Conservation (phyloP, 225 moss, liverwort and hornwort species). For the Polytrichum formosum region DNA sequence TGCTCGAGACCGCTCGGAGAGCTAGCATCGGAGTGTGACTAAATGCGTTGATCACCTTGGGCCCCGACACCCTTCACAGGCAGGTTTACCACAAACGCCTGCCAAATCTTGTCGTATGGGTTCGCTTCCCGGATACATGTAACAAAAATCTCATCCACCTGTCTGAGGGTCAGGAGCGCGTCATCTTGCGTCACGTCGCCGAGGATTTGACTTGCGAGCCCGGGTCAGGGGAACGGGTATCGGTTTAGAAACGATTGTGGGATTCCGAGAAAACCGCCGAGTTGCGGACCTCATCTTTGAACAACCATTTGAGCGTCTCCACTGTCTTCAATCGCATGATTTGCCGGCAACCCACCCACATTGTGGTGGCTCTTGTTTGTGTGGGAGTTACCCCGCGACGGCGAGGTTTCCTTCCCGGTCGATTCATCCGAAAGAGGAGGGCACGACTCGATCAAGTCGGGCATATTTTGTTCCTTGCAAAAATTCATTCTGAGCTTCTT, state of each 20-base stretch:
- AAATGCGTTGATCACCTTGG: slow-evolving; percentile 48
- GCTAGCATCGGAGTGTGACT: slow-evolving; percentile 35
- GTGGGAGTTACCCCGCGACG: slow-evolving; percentile 13
- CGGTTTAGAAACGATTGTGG: too few relatives aligned
- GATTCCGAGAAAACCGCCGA: too few relatives aligned
- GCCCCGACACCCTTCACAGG: slow-evolving; percentile 46
- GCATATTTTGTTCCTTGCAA: slow-evolving; percentile 46
- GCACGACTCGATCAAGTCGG: slow-evolving; percentile 54
- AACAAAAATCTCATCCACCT: slow-evolving; percentile 39
- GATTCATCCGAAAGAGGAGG: slow-evolving; percentile 28
- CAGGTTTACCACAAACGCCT: slow-evolving; percentile 41
- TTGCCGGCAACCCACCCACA: slow-evolving; percentile 42
- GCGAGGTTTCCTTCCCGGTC: too few relatives aligned
- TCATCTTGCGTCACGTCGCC: neutral
- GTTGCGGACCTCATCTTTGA: too few relatives aligned
- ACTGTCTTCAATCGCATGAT: slow-evolving; percentile 43
- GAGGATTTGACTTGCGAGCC: neutral
- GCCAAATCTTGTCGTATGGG: slow-evolving; percentile 50
- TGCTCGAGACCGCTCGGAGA: slow-evolving; percentile 41
- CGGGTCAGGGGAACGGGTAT: too few relatives aligned
- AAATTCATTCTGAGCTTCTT: slow-evolving; percentile 27
- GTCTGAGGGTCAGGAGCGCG: neutral
- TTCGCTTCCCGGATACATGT: slow-evolving; percentile 42
- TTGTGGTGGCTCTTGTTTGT: slow-evolving; percentile 55
- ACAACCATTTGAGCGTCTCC: slow-evolving; percentile 32